Evolutionary conservation across 1,284 basidiomycete species (phyloP), one percentile per base, ranked within the genome.

Genomic region (Cryptococcus jaspeensis): DNA sequence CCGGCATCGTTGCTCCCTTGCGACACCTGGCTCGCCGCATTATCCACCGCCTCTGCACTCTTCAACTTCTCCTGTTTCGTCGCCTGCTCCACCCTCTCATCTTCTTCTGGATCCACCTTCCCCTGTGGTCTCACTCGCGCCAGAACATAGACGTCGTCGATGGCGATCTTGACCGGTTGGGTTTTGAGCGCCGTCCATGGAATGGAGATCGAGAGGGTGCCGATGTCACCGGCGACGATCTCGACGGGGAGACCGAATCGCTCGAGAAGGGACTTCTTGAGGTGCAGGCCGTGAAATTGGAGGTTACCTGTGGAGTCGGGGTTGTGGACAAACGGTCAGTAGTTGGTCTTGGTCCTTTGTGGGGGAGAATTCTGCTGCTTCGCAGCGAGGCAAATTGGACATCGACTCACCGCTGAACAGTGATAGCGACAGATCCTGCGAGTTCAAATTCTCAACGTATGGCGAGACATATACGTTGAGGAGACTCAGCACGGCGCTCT

Each of bases 201-300:
- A n/a, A 99, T 85, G 16, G 89, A 91, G 12, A 99, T 80, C 0
- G 90, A 92, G 59, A 99, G 87, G 64, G 87, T 92, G 41, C 96
- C 96, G 50, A 99, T 84, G 77, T 95, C 87, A 41, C 93, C 96
- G 81, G 99, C 92, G 20, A 92, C 81, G 32, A 99, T 93, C 80
- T 99, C 94, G 4, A 99, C 87, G 0, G 97, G 97, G 18, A 99
- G 81, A 55, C 92, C 85, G 74, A 99, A 96, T 75, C 97, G 94
- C 79, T 99, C 96, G 56, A 99, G 81, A 0, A 92, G 92, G 43
- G 90, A 90, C 77, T 88, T 94, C 81, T 97, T 99, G 66, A 99
- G 82, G 49, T 87, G 87, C 48, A 99, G 79, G 66, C 88, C 88
- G 40, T 84, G 83, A 48, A 97, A 81, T 35, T 89, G 89, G 54